phyloP scores from a whole-genome alignment of 192 early-diverging fungal species.

The Chytriomyces hyalinus region DNA sequence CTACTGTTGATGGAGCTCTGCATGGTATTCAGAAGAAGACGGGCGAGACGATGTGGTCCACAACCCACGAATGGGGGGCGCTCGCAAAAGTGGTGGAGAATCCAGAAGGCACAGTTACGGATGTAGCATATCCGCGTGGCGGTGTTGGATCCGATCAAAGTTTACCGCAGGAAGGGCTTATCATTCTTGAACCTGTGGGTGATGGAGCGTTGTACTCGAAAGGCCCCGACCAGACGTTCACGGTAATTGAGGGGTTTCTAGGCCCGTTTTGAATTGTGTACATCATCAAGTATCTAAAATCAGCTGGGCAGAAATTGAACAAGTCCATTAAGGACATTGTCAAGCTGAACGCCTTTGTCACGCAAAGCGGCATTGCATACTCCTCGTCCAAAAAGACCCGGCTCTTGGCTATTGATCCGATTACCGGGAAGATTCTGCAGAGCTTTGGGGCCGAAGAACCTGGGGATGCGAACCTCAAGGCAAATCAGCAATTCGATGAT shows the following conservation, averaged over 20 bases:
- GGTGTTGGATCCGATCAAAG: neutral
- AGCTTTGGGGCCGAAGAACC: slow-evolving; percentile 59
- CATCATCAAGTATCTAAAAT: no score
- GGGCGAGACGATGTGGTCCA: slow-evolving; percentile 67
- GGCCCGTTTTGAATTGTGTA: no score
- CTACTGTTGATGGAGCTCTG: slow-evolving; percentile 76
- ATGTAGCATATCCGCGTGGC: neutral
- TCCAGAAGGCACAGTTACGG: neutral
- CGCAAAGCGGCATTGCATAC: slow-evolving; percentile 62
- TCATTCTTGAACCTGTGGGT: slow-evolving; percentile 78
- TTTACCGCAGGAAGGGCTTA: slow-evolving; percentile 47
- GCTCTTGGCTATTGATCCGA: slow-evolving; percentile 73
- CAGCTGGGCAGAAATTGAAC: slow-evolving; percentile 59
- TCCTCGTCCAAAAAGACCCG: slow-evolving; percentile 70
- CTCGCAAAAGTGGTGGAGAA: slow-evolving; percentile 45
- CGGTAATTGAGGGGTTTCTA: slow-evolving; percentile 48
- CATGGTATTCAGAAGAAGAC: slow-evolving; percentile 65
- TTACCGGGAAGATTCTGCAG: slow-evolving; percentile 64
- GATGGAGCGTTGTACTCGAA: slow-evolving; percentile 70
- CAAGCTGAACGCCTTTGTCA: slow-evolving; percentile 59
- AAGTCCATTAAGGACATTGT: slow-evolving; percentile 75
- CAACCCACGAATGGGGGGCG: slow-evolving; percentile 46
- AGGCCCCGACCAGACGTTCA: slow-evolving; percentile 54
- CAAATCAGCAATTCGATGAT: slow-evolving; percentile 4
- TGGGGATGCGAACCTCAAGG: slow-evolving; percentile 32